Evolutionary conservation across 1,284 basidiomycete species (phyloP).

Genomic region (Apiotrichum gamsii): DNA sequence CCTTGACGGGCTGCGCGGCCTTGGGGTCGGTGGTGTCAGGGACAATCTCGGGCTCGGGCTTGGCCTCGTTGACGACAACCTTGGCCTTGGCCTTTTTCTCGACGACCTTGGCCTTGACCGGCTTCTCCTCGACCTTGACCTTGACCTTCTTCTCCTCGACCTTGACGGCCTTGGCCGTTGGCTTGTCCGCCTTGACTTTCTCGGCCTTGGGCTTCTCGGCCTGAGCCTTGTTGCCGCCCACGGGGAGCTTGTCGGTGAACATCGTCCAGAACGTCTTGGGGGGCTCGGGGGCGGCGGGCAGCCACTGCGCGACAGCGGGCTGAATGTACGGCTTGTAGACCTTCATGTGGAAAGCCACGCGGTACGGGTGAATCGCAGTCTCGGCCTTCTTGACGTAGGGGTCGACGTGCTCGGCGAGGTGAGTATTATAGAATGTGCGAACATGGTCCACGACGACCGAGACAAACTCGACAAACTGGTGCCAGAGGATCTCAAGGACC

Average conservation of each 20-base stretch:
- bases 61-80: too few species aligned
- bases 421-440: conserved; percentile 24
- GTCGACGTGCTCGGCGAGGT: conserved; percentile 29
- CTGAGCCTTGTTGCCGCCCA: conserved; percentile 11
- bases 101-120: background rate
- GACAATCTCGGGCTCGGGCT: background rate
- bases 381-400: conserved; percentile 25
- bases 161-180: conserved; percentile 7
- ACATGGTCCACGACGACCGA: too few species aligned
- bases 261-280: conserved; percentile 33
- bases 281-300: conserved; percentile 25
- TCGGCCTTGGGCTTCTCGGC: conserved; percentile 8
- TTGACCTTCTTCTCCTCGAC: background rate
- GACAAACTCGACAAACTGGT: conserved; percentile 13
- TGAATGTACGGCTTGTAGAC: conserved; percentile 35
- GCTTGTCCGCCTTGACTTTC: conserved; percentile 2
- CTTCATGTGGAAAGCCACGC: conserved; percentile 11
- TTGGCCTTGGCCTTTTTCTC: conserved; percentile 1
- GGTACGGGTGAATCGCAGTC: conserved; percentile 16
- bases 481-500: conserved; percentile 13
- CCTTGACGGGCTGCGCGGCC: background rate
- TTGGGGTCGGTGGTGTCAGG: background rate
- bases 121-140: conserved; percentile 5
- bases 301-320: conserved; percentile 25
- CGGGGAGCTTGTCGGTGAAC: conserved; percentile 33